Evolutionary conservation across 306 rosid species (phyloP), one percentile per base, ranked within the genome.

Genomic region (Arachis hypogaea): DNA sequence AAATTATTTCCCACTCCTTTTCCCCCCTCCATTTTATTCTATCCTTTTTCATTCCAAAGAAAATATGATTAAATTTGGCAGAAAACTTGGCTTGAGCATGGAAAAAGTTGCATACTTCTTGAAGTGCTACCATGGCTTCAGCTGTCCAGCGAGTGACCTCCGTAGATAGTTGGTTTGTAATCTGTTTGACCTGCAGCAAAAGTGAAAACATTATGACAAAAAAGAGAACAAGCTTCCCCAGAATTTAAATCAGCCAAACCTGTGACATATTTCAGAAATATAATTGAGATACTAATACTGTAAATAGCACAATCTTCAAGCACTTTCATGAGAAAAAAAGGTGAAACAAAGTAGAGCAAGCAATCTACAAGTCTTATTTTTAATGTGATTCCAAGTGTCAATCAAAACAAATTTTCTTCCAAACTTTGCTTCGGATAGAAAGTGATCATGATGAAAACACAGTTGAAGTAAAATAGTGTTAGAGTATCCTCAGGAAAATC

Each of bases 71-170:
- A 33, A 33, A 33, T 33, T 33, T 33, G 38, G 38, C 3, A 33
- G 38, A 33, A 33, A 33, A 33, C 38, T 33, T 33, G 38, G 38
- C 38, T 33, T 57, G 75, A 14, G 65, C 62, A 55, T 38, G 76
- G 58, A 77, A 74, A 63, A 72, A 57, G 69, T 65, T 14, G 61
- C 9, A 51, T 84, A 93, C 98, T 90, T 93, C 98, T 71, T 93
- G 98, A 55, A 90, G 82, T 65, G 93, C 85, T 54, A 85, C 0
- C 63, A 90, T 66, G 42, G 97, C 98, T 78, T 88, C 98, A 30
- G 97, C 80, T 47, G 87, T 72, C 98, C 98, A 93, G 42, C 93
- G 91, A 1, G 33, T 51, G 59, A 87, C 75, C 22, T 71, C 29
- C 0, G 59, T 61, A 72, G 96, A 83, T 43, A 75, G 42, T 49